These are phyloP conservation scores for Xylaria sp. DNA, from an alignment of 495 filamentous ascomycete species.

Conservation along the genomic window DNA sequence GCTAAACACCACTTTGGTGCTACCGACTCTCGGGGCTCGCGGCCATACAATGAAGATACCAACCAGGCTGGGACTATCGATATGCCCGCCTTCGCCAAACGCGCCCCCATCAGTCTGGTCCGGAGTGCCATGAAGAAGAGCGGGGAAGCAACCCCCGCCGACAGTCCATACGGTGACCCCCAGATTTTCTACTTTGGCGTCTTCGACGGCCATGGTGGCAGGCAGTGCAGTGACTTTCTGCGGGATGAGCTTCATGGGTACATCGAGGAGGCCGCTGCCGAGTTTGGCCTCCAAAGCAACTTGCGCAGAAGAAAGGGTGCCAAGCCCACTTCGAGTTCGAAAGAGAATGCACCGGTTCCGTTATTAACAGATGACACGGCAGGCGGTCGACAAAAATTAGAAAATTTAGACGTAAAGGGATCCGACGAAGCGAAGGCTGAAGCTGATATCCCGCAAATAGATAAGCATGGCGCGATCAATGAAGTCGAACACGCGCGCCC, in stretches of 20 bases:
- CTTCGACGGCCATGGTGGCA: slow-evolving; percentile 95
- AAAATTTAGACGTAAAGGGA: slow-evolving; percentile 48
- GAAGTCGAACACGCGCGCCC: slow-evolving; percentile 37
- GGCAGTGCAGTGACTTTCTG: slow-evolving; percentile 86
- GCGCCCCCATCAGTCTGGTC: slow-evolving; percentile 73
- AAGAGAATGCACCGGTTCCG: background rate
- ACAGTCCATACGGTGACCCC: slow-evolving; percentile 82
- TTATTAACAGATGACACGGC: slow-evolving; percentile 31
- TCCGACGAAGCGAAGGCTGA: slow-evolving; percentile 44
- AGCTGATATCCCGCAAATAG: slow-evolving; percentile 37
- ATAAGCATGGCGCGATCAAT: slow-evolving; percentile 38
- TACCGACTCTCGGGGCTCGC: slow-evolving; percentile 76
- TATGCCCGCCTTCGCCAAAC: slow-evolving; percentile 88
- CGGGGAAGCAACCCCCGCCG: slow-evolving; percentile 67
- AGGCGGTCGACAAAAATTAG: slow-evolving; percentile 34
- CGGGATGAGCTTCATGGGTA: slow-evolving; percentile 86
- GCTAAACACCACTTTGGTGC: slow-evolving; percentile 97
- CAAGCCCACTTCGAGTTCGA: slow-evolving; percentile 23
- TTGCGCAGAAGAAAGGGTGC: slow-evolving; percentile 48
- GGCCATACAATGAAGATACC: slow-evolving; percentile 90
- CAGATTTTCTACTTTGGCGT: slow-evolving; percentile 97
- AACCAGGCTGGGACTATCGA: slow-evolving; percentile 94
- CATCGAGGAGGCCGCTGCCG: slow-evolving; percentile 76
- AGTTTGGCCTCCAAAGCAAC: slow-evolving; percentile 78
- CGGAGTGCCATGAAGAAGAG: slow-evolving; percentile 46